Evolutionary conservation across 805 yeast genomes (phyloP), one percentile per base, ranked within the genome.

Genomic region (Wickerhamiella azymoides): DNA sequence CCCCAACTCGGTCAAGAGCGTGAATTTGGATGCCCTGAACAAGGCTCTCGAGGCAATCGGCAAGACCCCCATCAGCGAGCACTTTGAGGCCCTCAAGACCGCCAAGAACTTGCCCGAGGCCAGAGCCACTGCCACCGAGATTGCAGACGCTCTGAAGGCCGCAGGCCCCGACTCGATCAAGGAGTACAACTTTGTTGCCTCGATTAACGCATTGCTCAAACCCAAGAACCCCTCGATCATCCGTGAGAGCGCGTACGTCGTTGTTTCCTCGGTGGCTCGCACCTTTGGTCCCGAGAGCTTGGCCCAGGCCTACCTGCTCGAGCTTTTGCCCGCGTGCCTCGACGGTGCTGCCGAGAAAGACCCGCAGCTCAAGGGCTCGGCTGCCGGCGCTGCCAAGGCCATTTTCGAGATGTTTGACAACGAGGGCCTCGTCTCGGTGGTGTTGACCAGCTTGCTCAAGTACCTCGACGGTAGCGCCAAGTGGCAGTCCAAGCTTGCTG

Each of bases 401-500:
- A 65, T 86, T 35, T 73, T 77, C 54, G 80, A 79, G 8, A 65
- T 76, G 51, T 81, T 73, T 67, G 86, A 94, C 39, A 68, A 73
- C 13, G 94, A 84, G 63, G 88, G 92, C 1, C 70, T 80, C 46
- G 77, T 86, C 1, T 69, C 85, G n/a, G 73, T 75, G 13, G 70
- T 88, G 30, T 60, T 89, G 41, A 76, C 80, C 47, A 71, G 66
- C 47, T 60, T 86, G 28, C 62, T 83, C 50, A 62, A 56, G 5
- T 86, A 82, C 61, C 72, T 89, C 55, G 69, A 72, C 50, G 76
- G 88, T 2, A 77, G 94, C 46, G 94, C 96, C 39, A 89, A 88
- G 65, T 88, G 96, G 94, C 92, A 84, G 63, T 74, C 85, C 41
- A 89, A 89, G 63, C 57, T 84, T 37, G 93, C 80, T 14, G 89